These are phyloP conservation scores for Odonthalia washingtoniensis DNA, from an alignment of 31 red algal species.

Conservation along the genomic window DNA sequence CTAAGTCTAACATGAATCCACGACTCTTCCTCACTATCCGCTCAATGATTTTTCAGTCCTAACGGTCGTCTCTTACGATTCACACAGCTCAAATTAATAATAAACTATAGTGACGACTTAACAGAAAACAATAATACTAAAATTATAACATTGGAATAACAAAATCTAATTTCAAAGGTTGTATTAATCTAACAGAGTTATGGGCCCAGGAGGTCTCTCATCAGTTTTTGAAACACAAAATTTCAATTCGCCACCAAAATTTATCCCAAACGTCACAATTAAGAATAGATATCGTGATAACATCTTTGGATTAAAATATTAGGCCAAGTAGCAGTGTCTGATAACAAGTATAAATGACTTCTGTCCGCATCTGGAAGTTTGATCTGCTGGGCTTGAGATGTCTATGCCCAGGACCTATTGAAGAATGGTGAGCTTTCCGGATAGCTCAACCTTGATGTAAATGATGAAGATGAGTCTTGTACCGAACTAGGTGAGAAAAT, in stretches of 20 bases:
- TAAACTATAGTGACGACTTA: neutral
- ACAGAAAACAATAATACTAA: neutral
- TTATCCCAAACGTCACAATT: neutral
- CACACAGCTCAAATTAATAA: neutral
- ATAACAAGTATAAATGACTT: constrained; percentile 7
- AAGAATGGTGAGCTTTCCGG: constrained; percentile 14
- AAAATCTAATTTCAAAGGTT: neutral
- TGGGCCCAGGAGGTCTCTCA: constrained; percentile 33
- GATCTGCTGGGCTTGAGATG: constrained; percentile 15
- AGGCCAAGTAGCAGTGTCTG: neutral
- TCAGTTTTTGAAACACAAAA: neutral
- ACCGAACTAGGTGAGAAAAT: neutral
- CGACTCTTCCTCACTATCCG: neutral
- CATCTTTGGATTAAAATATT: constrained; percentile 17
- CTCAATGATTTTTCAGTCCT: neutral
- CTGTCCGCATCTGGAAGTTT: neutral
- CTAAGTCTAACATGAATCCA: neutral
- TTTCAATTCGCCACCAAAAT: constrained; percentile 8
- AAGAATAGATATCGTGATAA: constrained; percentile 4
- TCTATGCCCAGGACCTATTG: neutral
- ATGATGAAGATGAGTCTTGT: neutral
- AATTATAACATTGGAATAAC: too few relatives aligned
- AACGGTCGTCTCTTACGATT: neutral
- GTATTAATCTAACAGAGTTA: constrained; percentile 7
- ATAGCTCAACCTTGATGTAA: neutral